Evolutionary conservation across 768 basidiomycete species (phyloP), one percentile per base, ranked within the genome.

Genomic region (Boletus rubropictus): DNA sequence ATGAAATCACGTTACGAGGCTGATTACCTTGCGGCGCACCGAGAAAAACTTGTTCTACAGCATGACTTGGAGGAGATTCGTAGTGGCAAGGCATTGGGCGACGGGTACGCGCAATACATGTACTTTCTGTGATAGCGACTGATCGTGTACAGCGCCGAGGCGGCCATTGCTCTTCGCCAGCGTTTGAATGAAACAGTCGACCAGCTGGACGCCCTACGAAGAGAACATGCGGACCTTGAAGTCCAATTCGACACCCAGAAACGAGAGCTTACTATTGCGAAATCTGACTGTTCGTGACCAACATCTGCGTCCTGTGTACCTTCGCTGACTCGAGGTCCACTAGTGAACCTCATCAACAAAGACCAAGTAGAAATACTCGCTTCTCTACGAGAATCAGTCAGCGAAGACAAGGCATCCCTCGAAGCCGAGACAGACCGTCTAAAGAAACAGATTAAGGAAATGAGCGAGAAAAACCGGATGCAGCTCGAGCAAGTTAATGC

Each of bases 331-430:
- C 37, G 24, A 17, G 22, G 32, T 55, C 38, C 31, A 28, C 11
- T 58, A 95, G 93, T 97, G 59, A 87, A 80, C 37, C 76, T 98
- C 36, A 86, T 97, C 37, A 88, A 92, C 72, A 91, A 89, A 63
- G 92, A 96, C 61, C 91, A 97, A 63, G 72, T 93, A 18, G 93
- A 94, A 43, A 91, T 94, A 48, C 81, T 98, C 27, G 77, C 83
- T 3, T 82, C 82, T 6, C 70, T 96, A 22, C 83, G 94, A 34
- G 89, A 91, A 49, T 91, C 88, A 2, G 88, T 95, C 35, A 86
- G 84, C 60, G 84, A 88, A 61, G 94, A 97, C 66, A 92, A 92
- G 65, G 74, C 75, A 11, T 78, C 71, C 12, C 74, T 94, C 9
- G 87, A 88, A 59, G 71, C 69, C 2, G 87, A 94, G 45, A 65